These are phyloP conservation scores for Rhizophora apiculata DNA, from an alignment of 345 rosid species.

Conservation along the genomic window DNA sequence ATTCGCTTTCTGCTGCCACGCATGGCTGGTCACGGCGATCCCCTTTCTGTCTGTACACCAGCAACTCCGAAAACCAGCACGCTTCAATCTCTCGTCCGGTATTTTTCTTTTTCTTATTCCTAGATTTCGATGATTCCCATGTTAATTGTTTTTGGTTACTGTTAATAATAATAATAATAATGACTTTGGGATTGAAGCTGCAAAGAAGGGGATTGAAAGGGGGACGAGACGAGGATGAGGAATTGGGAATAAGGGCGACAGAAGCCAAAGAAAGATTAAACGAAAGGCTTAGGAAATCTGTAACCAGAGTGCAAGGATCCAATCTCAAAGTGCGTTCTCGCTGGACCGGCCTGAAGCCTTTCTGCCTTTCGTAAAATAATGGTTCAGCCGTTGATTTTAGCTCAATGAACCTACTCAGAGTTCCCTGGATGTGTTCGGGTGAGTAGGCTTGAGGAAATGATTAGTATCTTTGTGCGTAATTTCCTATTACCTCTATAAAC, in stretches of 20 bases:
- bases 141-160: neutral
- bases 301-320: constrained; percentile 26
- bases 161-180: constrained; percentile 3
- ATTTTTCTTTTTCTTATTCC: neutral
- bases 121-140: neutral
- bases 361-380: neutral
- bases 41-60: constrained; percentile 53
- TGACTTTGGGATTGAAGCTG: constrained; percentile 6
- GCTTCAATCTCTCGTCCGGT: constrained; percentile 35
- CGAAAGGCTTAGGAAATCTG: constrained; percentile 48
- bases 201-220: constrained; percentile 36
- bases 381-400: too few relatives aligned
- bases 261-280: constrained; percentile 79
- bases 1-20: constrained; percentile 27
- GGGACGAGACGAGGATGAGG: constrained; percentile 36
- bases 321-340: neutral
- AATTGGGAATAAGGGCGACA: constrained; percentile 58
- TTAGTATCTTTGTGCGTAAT: too few relatives aligned
- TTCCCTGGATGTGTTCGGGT: too few relatives aligned
- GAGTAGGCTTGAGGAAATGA: too few relatives aligned
- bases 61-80: constrained; percentile 43
- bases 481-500: too few relatives aligned
- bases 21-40: constrained; percentile 44
- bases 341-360: neutral
- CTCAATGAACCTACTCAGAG: too few relatives aligned